These are phyloP conservation scores for Maudiozyma serrabonitensis DNA, from an alignment of 805 yeast species.

Conservation along the genomic window DNA sequence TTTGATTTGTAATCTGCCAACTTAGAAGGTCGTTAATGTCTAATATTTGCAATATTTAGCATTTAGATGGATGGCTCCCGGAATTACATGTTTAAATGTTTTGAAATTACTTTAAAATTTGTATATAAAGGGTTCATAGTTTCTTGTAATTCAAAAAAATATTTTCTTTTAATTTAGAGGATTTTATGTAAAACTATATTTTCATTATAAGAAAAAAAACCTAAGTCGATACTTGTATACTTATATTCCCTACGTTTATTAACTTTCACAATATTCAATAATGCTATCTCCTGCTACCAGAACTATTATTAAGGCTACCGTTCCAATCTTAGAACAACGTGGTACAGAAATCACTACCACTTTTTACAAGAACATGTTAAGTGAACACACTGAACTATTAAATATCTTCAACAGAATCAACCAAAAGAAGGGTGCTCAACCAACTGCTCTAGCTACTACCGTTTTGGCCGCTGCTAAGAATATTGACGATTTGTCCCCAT, in stretches of 20 bases:
- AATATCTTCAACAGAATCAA: slow-evolving; percentile 53
- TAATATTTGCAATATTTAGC: no score
- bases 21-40: no score
- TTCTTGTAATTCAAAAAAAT: background rate
- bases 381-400: slow-evolving; percentile 42
- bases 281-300: slow-evolving; percentile 30
- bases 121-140: background rate
- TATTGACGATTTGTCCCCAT: slow-evolving; percentile 47
- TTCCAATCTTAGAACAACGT: slow-evolving; percentile 46
- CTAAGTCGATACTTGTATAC: background rate
- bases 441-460: slow-evolving; percentile 54
- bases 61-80: no score
- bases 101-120: background rate
- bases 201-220: background rate
- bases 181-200: no score
- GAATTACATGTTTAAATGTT: no score
- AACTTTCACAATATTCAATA: background rate
- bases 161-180: no score
- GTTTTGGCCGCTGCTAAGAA: slow-evolving; percentile 51
- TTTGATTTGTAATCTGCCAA: no score
- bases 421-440: slow-evolving; percentile 48
- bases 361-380: slow-evolving; percentile 49
- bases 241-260: background rate
- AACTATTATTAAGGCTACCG: slow-evolving; percentile 35
- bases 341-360: slow-evolving; percentile 46